Percentiles rank a stretch among this genome's conserved stretches.
Conservation (phyloP, 202 grass and related monocot genomes). For the Zoysia matrella region DNA sequence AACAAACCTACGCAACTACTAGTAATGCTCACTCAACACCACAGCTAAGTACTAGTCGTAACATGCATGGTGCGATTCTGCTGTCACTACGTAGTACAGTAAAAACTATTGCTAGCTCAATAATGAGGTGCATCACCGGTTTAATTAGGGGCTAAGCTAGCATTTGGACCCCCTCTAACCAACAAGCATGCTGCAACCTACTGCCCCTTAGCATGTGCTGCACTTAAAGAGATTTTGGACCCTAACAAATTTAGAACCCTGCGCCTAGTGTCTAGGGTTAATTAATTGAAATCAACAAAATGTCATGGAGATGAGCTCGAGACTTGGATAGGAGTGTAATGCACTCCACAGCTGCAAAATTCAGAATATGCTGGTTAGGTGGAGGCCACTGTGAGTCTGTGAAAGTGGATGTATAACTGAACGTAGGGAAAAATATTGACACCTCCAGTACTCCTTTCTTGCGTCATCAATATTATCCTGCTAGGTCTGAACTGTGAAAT, state of each 20-base stretch:
- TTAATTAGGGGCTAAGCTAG: conserved; percentile 39
- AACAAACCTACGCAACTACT: conserved; percentile 49
- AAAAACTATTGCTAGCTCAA: conserved; percentile 45
- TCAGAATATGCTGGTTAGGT: conserved; percentile 31
- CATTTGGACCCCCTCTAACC: conserved; percentile 54
- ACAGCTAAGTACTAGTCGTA: background rate
- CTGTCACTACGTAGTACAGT: conserved; percentile 24
- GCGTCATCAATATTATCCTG: conserved; percentile 22
- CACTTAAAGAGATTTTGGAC: conserved; percentile 38
- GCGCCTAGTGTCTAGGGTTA: conserved; percentile 17
- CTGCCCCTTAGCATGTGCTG: conserved; percentile 38
- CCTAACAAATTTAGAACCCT: conserved; percentile 30
- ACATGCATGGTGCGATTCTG: conserved; percentile 18
- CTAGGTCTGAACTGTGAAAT: conserved; percentile 23
- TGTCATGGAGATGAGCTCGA: conserved; percentile 5
- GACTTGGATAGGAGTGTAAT: conserved; percentile 1
- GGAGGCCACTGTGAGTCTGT: conserved; percentile 25
- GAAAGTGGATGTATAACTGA: conserved; percentile 40
- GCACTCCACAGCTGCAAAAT: too few species aligned
- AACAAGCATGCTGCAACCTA: conserved; percentile 26
- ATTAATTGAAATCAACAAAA: background rate
- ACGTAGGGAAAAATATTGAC: conserved; percentile 12
- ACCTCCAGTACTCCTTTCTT: background rate
- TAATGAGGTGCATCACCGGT: conserved; percentile 39
- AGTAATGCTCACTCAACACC: conserved; percentile 32